A percentile compares a stretch with the other conserved stretches of the same genome.
Evolutionary conservation across 2,329 filamentous ascomycete species (phyloP).

Genomic region (Alternaria metachromatica): DNA sequence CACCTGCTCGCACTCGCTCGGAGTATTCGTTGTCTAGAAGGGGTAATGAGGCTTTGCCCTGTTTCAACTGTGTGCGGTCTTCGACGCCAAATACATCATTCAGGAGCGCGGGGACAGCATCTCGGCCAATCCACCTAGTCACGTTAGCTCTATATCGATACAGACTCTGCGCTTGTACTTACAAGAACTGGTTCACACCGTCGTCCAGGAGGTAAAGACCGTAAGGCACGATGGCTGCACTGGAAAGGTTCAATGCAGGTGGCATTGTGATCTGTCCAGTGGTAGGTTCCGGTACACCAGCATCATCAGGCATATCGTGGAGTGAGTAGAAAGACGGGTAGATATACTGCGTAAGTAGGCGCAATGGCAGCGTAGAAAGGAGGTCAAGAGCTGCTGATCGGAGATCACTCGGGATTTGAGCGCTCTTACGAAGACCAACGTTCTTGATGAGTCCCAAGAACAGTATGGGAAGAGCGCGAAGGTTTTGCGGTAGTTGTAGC

Average conservation of each 20-base stretch:
- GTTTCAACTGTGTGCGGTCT: constrained; percentile 82
- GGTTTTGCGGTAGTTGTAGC: constrained; percentile 90
- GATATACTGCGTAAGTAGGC: constrained; percentile 91
- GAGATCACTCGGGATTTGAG: constrained; percentile 65
- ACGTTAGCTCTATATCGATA: constrained; percentile 4
- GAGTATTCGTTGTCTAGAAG: constrained; percentile 96
- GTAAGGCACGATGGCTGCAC: constrained; percentile 84
- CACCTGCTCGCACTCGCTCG: constrained; percentile 74
- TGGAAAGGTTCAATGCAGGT: constrained; percentile 83
- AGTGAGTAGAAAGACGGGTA: constrained; percentile 52
- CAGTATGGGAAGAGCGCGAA: constrained; percentile 84
- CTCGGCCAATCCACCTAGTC: constrained; percentile 81
- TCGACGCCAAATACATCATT: constrained; percentile 88
- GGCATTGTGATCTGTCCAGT: constrained; percentile 91
- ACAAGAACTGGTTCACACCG: constrained; percentile 92
- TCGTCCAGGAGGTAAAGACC: constrained; percentile 97
- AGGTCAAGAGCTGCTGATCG: constrained; percentile 90
- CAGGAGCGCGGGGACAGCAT: constrained; percentile 88
- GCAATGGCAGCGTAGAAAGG: constrained; percentile 90
- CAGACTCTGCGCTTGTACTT: neutral
- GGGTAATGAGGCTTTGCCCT: constrained; percentile 87
- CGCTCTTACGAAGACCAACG: constrained; percentile 60
- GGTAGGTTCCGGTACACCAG: constrained; percentile 81
- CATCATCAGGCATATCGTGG: constrained; percentile 89
- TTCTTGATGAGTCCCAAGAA: constrained; percentile 97